Conservation (phyloP, 1,284 basidiomycete genomes). For the Moniliella sp. region DNA sequence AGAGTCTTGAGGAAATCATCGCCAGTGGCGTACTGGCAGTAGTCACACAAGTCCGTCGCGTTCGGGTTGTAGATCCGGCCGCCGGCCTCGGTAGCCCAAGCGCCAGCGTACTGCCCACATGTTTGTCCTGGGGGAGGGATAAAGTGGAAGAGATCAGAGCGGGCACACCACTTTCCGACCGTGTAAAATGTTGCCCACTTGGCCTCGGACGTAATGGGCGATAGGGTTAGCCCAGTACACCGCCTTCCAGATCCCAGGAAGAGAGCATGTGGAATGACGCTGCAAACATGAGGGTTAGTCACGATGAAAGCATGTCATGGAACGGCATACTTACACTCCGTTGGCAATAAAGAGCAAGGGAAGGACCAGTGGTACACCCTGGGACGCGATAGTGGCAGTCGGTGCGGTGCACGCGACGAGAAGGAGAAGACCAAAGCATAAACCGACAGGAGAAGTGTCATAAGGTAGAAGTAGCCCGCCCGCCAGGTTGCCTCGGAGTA, state of each 20-base stretch:
- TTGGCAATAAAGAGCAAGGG: too few relatives aligned
- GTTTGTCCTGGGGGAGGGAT: conserved; percentile 12
- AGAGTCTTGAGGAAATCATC: neutral
- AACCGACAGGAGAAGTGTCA: conserved; percentile 2
- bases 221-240: conserved; percentile 17
- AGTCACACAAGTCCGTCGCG: conserved; percentile 7
- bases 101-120: conserved; percentile 13
- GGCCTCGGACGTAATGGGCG: conserved; percentile 19
- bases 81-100: conserved; percentile 8
- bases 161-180: conserved; percentile 13
- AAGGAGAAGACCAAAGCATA: neutral
- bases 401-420: too few relatives aligned
- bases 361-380: too few relatives aligned
- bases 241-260: neutral
- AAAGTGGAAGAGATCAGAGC: conserved; percentile 14
- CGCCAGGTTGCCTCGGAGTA: conserved; percentile 8
- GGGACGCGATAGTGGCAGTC: too few relatives aligned
- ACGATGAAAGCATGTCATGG: neutral
- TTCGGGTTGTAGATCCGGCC: conserved; percentile 11
- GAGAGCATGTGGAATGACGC: too few relatives aligned
- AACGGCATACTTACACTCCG: too few relatives aligned
- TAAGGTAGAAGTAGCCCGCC: conserved; percentile 21
- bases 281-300: neutral
- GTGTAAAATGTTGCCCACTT: conserved; percentile 18
- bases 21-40: conserved; percentile 10